Evolutionary conservation across 352 stramenopile species (phyloP).

Genomic region (Stephanocyclus meneghinianus): DNA sequence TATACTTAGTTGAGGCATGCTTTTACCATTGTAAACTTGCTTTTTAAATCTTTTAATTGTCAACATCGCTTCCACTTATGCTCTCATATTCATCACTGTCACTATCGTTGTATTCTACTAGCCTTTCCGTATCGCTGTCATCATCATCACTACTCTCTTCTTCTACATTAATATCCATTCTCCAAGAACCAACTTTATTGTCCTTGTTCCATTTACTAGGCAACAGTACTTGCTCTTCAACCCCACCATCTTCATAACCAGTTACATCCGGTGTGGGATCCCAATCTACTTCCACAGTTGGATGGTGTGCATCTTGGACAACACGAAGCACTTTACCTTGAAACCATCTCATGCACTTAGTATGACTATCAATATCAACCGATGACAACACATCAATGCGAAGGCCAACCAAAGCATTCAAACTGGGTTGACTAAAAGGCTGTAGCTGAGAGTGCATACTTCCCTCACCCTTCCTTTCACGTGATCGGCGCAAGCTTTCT

Average conservation of each 20-base stretch:
- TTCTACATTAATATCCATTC: background rate
- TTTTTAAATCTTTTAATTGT: too few relatives aligned
- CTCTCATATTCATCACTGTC: background rate
- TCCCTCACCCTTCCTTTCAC: conserved; percentile 6
- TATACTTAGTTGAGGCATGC: too few relatives aligned
- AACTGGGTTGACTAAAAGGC: background rate
- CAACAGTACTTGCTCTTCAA: conserved; percentile 2
- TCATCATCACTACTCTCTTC: background rate
- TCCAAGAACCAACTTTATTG: background rate
- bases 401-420: conserved; percentile 24
- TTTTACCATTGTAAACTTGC: too few relatives aligned
- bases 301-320: background rate
- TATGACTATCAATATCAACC: conserved; percentile 2
- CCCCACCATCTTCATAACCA: background rate
- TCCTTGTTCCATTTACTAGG: conserved; percentile 18
- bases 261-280: conserved; percentile 12
- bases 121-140: background rate
- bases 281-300: conserved; percentile 10
- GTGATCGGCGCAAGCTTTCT: conserved; percentile 4
- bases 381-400: conserved; percentile 29
- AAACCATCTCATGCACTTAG: conserved; percentile 13
- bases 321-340: conserved; percentile 17
- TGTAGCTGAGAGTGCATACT: too few relatives aligned
- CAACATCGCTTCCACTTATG: too few relatives aligned
- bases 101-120: background rate